Conservation (phyloP, 2,329 filamentous ascomycete species). For the Chaetothyriales sp. region DNA sequence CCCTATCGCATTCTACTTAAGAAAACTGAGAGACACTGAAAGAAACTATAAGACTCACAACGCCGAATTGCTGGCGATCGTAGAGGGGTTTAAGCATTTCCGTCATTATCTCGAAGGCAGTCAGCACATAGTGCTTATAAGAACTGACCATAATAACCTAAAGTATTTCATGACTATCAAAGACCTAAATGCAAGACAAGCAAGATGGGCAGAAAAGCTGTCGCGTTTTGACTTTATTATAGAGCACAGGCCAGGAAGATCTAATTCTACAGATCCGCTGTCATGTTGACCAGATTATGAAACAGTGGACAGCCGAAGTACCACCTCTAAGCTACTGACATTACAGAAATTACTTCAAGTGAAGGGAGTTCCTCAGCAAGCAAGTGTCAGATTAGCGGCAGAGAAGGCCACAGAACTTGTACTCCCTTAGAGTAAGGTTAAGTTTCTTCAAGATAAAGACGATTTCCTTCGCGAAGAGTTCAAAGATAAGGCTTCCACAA, state of each 20-base stretch:
- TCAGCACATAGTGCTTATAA: conserved; percentile 1
- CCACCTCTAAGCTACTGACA: no score
- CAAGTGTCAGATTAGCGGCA: neutral
- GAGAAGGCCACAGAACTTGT: no score
- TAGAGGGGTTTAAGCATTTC: conserved; percentile 18
- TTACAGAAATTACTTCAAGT: neutral
- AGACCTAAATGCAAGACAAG: conserved; percentile 18
- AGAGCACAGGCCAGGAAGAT: conserved; percentile 9
- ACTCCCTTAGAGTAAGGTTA: no score
- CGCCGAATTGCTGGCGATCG: conserved; percentile 11
- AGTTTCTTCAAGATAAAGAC: no score
- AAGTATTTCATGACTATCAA: conserved; percentile 20
- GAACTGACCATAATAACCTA: conserved; percentile 20
- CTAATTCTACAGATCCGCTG: conserved; percentile 14
- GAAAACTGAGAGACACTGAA: conserved; percentile 2
- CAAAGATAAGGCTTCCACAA: no score
- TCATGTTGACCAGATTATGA: conserved; percentile 6
- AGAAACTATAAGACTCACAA: conserved; percentile 6
- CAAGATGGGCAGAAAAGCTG: conserved; percentile 18
- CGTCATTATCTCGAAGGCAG: conserved; percentile 15
- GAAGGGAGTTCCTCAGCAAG: neutral
- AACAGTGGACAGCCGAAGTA: neutral
- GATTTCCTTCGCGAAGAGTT: no score
- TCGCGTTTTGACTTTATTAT: conserved; percentile 19
- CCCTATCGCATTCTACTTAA: conserved; percentile 3